Conservation (phyloP, 768 basidiomycete genomes). For the Auricularia sp. region DNA sequence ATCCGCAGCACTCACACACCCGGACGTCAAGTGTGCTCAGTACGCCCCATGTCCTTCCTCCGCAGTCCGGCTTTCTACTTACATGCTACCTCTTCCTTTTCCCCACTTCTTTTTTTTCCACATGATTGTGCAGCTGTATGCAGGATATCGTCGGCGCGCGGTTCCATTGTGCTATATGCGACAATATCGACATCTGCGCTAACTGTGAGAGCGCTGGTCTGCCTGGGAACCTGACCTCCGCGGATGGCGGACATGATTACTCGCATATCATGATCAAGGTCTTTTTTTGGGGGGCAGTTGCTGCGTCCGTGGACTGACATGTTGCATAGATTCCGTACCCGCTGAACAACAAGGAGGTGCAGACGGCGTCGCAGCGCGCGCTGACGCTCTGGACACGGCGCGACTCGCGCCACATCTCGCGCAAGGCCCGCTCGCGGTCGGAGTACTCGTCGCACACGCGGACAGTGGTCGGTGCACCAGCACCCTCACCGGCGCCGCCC, state of each 20-base stretch:
- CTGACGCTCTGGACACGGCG: slow-evolving; percentile 66
- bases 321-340: slow-evolving; percentile 73
- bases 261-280: slow-evolving; percentile 96
- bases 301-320: too few species aligned
- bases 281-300: slow-evolving; percentile 8
- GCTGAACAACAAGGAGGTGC: slow-evolving; percentile 60
- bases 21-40: slow-evolving; percentile 81
- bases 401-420: slow-evolving; percentile 50
- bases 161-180: slow-evolving; percentile 88
- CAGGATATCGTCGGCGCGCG: slow-evolving; percentile 86
- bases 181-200: slow-evolving; percentile 73
- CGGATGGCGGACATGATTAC: slow-evolving; percentile 68
- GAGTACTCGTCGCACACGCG: slow-evolving; percentile 54
- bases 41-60: slow-evolving; percentile 29
- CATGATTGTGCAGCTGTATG: slow-evolving; percentile 47
- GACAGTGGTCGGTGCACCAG: slow-evolving; percentile 45
- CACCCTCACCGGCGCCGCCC: background rate
- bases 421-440: slow-evolving; percentile 33
- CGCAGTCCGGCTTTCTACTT: background rate
- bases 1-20: slow-evolving; percentile 60
- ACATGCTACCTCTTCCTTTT: background rate
- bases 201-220: slow-evolving; percentile 83
- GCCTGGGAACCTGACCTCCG: slow-evolving; percentile 70
- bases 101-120: too few species aligned
- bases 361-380: slow-evolving; percentile 66